Evolutionary conservation across 1,139 yeast genomes (phyloP).

Genomic region (Suhomyces terraborum): DNA sequence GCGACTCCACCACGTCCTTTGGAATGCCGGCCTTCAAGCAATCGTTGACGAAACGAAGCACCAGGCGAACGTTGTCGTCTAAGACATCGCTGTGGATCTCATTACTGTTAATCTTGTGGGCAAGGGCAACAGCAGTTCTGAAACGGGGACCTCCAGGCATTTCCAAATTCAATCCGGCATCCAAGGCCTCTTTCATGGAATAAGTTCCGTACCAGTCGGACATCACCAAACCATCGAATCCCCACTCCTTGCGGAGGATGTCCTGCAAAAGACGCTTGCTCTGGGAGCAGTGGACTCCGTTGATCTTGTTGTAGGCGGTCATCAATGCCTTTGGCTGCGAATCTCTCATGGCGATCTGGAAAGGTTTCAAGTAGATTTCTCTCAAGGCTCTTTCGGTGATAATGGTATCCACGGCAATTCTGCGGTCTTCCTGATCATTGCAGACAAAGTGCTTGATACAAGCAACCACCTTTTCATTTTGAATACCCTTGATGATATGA

Average conservation of each 20-base stretch:
- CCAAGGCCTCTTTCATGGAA: constrained; percentile 20
- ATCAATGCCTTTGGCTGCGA: constrained; percentile 21
- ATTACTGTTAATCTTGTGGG: constrained; percentile 17
- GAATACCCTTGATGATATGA: constrained; percentile 34
- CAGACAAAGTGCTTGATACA: constrained; percentile 21
- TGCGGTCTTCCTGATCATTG: constrained; percentile 22
- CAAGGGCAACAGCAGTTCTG: constrained; percentile 17
- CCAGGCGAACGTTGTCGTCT: constrained; percentile 48
- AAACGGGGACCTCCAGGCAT: constrained; percentile 26
- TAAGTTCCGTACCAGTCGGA: constrained; percentile 26
- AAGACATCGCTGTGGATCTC: constrained; percentile 29
- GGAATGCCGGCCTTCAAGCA: constrained; percentile 46
- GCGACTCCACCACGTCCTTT: constrained; percentile 41
- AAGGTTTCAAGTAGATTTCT: constrained; percentile 25
- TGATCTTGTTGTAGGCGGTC: constrained; percentile 24
- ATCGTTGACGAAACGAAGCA: constrained; percentile 49
- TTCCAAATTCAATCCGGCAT: constrained; percentile 25
- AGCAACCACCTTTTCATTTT: constrained; percentile 23
- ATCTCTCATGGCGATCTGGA: constrained; percentile 22
- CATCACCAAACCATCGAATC: constrained; percentile 22
- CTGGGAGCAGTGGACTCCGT: constrained; percentile 22
- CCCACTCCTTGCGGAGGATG: constrained; percentile 23
- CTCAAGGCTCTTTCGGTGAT: constrained; percentile 24
- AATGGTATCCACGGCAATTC: constrained; percentile 20
- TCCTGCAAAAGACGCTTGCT: constrained; percentile 18